Percentiles rank a stretch among this genome's conserved stretches.
These are phyloP conservation scores for Scheffersomyces illinoinensis DNA, from an alignment of 1,139 yeast species.

Conservation along the genomic window DNA sequence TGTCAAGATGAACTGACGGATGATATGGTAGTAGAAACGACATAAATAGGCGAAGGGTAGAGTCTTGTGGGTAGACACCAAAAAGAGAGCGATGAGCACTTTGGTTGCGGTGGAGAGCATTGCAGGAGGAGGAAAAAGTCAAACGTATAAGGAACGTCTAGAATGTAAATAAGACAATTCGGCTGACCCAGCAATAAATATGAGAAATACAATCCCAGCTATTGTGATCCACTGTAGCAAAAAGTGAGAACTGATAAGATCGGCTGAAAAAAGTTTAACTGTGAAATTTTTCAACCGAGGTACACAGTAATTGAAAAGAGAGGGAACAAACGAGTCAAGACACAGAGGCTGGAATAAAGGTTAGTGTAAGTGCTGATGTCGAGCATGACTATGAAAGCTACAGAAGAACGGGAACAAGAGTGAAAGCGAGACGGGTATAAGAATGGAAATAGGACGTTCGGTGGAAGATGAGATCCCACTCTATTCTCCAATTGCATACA, in stretches of 20 bases:
- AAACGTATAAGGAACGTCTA: neutral
- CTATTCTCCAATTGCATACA: too few relatives aligned
- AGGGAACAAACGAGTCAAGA: neutral
- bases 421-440: neutral
- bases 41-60: slow-evolving; percentile 68
- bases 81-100: slow-evolving; percentile 3
- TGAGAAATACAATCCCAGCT: too few relatives aligned
- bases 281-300: neutral
- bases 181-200: neutral
- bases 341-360: too few relatives aligned
- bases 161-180: neutral
- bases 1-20: slow-evolving; percentile 36
- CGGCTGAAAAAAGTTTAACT: neutral
- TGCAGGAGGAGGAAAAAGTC: neutral
- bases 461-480: too few relatives aligned
- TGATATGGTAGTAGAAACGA: slow-evolving; percentile 56
- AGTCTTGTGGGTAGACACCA: slow-evolving; percentile 50
- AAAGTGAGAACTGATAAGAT: neutral
- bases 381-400: neutral
- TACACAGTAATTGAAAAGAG: neutral
- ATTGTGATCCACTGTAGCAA: too few relatives aligned
- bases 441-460: too few relatives aligned
- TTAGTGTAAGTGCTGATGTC: neutral
- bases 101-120: neutral
- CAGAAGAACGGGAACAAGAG: neutral